phyloP scores from a whole-genome alignment of 2,329 filamentous ascomycete species.

The Ceratocystis colombiana region DNA sequence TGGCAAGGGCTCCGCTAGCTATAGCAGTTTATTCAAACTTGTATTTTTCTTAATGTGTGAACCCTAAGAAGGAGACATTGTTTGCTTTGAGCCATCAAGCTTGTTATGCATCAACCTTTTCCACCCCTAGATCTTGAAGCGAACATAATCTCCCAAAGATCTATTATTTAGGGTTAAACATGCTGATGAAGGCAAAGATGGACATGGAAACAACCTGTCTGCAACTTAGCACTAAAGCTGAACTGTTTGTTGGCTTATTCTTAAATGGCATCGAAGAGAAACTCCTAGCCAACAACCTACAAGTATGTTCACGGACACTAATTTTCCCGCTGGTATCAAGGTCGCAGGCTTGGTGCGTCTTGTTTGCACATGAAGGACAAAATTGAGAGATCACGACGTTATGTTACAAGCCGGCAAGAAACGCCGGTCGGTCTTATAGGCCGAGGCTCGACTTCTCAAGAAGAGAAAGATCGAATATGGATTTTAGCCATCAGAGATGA shows the following conservation, averaged over 20 bases:
- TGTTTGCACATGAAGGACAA: slow-evolving; percentile 17
- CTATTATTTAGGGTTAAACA: too few relatives aligned
- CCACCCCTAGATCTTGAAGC: too few relatives aligned
- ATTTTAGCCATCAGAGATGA: slow-evolving; percentile 38
- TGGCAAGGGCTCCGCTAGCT: too few relatives aligned
- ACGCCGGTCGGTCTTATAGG: slow-evolving; percentile 64
- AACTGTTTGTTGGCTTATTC: background rate
- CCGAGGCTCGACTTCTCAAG: slow-evolving; percentile 47
- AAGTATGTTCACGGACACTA: background rate
- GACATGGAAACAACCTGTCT: too few relatives aligned
- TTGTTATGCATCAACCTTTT: too few relatives aligned
- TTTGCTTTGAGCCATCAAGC: too few relatives aligned
- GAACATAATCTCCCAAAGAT: too few relatives aligned
- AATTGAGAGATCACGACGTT: slow-evolving; percentile 23
- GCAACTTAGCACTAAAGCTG: too few relatives aligned
- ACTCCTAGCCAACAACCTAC: background rate
- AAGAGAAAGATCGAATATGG: slow-evolving; percentile 43
- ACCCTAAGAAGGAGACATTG: too few relatives aligned
- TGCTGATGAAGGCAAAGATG: too few relatives aligned
- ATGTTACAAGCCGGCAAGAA: slow-evolving; percentile 49
- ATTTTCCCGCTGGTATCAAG: background rate
- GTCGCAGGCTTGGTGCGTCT: background rate
- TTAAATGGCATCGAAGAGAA: background rate
- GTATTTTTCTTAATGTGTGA: too few relatives aligned
- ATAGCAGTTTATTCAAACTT: too few relatives aligned